Conservation (phyloP, 202 grass and related monocot genomes). For the Digitaria exilis region DNA sequence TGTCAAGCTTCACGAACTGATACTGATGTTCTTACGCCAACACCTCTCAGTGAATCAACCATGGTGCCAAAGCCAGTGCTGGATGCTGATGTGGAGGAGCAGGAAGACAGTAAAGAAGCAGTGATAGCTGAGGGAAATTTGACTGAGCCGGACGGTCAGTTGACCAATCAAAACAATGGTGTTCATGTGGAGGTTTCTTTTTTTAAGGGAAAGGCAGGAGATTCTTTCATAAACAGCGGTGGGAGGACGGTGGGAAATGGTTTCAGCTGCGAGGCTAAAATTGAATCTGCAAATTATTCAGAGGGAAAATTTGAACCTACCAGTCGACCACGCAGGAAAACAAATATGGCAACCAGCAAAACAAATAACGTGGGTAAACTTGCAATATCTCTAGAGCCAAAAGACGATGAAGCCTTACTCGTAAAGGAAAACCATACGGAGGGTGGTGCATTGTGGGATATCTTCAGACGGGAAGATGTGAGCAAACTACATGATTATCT, state of each 20-base stretch:
- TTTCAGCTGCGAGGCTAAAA: background rate
- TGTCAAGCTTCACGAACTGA: background rate
- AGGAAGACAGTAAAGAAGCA: background rate
- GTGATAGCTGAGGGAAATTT: background rate
- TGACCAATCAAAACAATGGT: background rate
- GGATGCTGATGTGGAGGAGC: conserved; percentile 1
- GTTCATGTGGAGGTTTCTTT: background rate
- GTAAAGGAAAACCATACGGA: conserved; percentile 33
- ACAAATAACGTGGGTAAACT: background rate
- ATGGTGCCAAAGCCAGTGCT: background rate
- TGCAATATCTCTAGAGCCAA: background rate
- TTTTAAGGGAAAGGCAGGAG: background rate
- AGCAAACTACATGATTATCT: conserved; percentile 77
- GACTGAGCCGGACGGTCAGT: background rate
- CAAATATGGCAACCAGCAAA: too few species aligned
- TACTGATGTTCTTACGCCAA: background rate
- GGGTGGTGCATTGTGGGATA: conserved; percentile 95
- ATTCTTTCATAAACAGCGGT: background rate
- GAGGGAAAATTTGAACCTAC: background rate
- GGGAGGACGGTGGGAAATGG: background rate
- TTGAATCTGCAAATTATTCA: background rate
- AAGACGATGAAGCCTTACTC: background rate
- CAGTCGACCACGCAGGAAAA: too few species aligned
- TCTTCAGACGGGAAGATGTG: conserved; percentile 85
- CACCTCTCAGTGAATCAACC: background rate